Conservation (phyloP, 75 land plant genomes). For the Picea sitchensis region DNA sequence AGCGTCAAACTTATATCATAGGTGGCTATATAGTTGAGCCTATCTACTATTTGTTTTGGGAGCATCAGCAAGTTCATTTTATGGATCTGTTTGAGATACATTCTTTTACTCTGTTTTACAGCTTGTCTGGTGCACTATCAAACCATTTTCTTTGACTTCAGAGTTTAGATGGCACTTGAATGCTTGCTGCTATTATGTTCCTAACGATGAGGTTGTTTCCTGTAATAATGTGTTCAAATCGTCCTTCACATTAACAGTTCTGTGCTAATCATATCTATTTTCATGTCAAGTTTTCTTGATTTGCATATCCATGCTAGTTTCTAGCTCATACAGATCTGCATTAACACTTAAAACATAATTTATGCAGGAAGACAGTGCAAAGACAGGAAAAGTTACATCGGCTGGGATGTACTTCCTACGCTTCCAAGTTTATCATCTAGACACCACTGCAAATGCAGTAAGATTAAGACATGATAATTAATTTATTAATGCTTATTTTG, state of each 20-base stretch:
- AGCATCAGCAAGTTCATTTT: too few relatives aligned
- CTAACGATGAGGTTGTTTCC: neutral
- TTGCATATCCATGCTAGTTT: neutral
- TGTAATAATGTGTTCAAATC: neutral
- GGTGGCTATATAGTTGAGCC: too few relatives aligned
- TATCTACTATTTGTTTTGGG: too few relatives aligned
- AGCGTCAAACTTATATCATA: too few relatives aligned
- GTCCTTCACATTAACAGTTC: neutral
- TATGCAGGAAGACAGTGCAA: constrained; percentile 85
- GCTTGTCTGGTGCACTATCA: too few relatives aligned
- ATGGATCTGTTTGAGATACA: too few relatives aligned
- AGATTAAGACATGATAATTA: constrained; percentile 1
- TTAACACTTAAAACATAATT: neutral
- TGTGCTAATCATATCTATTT: too few relatives aligned
- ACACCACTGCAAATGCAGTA: constrained; percentile 70
- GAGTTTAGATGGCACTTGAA: too few relatives aligned
- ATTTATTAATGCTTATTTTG: neutral
- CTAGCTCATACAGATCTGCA: neutral
- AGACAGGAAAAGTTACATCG: constrained; percentile 85
- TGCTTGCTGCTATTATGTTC: neutral
- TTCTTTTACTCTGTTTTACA: too few relatives aligned
- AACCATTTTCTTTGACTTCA: too few relatives aligned
- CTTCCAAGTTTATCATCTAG: constrained; percentile 87
- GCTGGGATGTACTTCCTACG: constrained; percentile 96
- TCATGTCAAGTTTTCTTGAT: neutral